Percentiles rank a stretch among this genome's conserved stretches.
These are phyloP conservation scores for Tricholoma saponaceum DNA, from an alignment of 768 basidiomycete species.

Conservation along the genomic window DNA sequence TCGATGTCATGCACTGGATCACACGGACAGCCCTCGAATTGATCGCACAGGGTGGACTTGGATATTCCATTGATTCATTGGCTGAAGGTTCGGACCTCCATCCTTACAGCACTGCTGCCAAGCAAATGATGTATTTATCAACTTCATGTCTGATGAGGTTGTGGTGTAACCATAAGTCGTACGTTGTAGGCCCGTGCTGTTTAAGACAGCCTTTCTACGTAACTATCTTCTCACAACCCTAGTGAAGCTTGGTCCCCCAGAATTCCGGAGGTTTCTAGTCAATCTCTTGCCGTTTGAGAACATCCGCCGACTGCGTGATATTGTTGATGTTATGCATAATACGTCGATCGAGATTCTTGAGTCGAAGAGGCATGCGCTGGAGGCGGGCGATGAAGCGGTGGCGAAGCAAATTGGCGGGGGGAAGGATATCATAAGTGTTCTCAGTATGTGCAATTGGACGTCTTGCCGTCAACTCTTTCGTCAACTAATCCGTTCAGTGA, in stretches of 20 bases:
- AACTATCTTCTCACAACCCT: constrained; percentile 8
- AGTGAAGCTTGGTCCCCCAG: too few species aligned
- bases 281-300: background rate
- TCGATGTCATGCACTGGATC: too few species aligned
- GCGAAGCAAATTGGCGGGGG: background rate
- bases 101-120: too few species aligned
- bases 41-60: too few species aligned
- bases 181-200: too few species aligned
- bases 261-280: constrained; percentile 5
- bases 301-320: background rate
- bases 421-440: constrained; percentile 20
- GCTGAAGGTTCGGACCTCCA: too few species aligned
- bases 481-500: constrained; percentile 18
- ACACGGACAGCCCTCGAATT: too few species aligned
- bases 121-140: too few species aligned
- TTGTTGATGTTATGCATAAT: background rate
- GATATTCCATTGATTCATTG: too few species aligned
- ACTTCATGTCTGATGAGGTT: too few species aligned
- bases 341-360: background rate
- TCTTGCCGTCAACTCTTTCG: background rate
- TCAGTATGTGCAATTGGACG: constrained; percentile 9
- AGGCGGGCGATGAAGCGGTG: background rate
- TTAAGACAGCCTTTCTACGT: too few species aligned
- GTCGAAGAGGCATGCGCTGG: background rate
- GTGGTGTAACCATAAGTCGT: too few species aligned